A percentile compares a stretch with the other conserved stretches of the same genome.
Conservation (phyloP, 495 filamentous ascomycete species). For the Gamarada debralockiae region DNA sequence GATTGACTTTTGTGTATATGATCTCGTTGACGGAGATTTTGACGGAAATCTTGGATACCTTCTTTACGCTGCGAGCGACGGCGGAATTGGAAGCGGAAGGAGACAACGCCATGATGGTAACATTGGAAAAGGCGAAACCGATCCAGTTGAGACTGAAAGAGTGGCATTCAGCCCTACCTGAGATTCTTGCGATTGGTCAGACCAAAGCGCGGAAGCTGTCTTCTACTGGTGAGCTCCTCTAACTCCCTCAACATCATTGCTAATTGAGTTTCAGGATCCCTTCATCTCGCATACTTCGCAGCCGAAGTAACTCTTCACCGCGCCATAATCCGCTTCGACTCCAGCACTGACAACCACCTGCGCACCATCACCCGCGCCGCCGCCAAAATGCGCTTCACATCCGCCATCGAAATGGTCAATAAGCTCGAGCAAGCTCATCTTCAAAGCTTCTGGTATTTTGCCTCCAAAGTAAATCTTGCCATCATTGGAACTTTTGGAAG, state of each 20-base stretch:
- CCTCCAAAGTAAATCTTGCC: conserved; percentile 74
- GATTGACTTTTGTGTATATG: conserved; percentile 65
- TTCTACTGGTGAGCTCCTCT: conserved; percentile 32
- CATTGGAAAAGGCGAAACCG: conserved; percentile 71
- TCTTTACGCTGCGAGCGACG: conserved; percentile 68
- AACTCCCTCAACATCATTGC: background rate
- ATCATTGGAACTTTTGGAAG: conserved; percentile 76
- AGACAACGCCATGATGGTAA: conserved; percentile 50
- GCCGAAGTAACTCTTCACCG: conserved; percentile 82
- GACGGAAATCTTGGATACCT: conserved; percentile 70
- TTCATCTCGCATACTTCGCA: conserved; percentile 82
- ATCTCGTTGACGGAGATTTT: conserved; percentile 71
- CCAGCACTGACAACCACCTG: conserved; percentile 55
- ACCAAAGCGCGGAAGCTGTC: conserved; percentile 42
- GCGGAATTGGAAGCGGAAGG: conserved; percentile 40
- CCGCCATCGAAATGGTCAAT: conserved; percentile 73
- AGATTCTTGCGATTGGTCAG: conserved; percentile 60
- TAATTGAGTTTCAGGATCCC: conserved; percentile 46
- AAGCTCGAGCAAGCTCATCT: conserved; percentile 66
- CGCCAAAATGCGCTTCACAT: conserved; percentile 70
- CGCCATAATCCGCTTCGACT: conserved; percentile 64
- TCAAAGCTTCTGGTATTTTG: conserved; percentile 76
- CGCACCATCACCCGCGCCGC: conserved; percentile 92
- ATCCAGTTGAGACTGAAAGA: conserved; percentile 79
- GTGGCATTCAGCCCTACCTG: conserved; percentile 67